phyloP scores from a whole-genome alignment of 192 early-diverging fungal genomes.

The Backusella parvicylindrica region DNA sequence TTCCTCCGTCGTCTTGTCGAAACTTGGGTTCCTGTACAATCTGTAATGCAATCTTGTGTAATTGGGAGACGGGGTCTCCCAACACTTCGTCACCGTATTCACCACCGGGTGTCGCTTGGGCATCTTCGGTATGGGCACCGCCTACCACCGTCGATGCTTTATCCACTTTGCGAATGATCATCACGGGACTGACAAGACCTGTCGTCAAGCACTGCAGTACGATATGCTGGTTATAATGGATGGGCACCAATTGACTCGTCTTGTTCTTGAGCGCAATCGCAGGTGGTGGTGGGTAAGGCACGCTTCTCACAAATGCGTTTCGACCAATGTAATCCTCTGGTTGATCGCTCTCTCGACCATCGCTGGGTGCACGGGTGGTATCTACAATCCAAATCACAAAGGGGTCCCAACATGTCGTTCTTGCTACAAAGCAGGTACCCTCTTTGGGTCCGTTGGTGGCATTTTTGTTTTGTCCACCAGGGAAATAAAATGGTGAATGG shows the following conservation, averaged over 20 bases:
- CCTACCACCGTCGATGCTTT: slow-evolving; percentile 76
- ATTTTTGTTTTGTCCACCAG: slow-evolving; percentile 20
- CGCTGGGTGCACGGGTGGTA: slow-evolving; percentile 50
- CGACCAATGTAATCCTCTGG: slow-evolving; percentile 51
- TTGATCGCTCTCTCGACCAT: slow-evolving; percentile 35
- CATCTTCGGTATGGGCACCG: slow-evolving; percentile 40
- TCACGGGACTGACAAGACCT: slow-evolving; percentile 74
- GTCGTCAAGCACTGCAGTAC: slow-evolving; percentile 85
- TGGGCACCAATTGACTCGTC: slow-evolving; percentile 58
- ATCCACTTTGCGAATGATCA: slow-evolving; percentile 85
- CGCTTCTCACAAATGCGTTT: slow-evolving; percentile 34
- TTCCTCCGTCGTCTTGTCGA: not conserved
- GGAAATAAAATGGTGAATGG: slow-evolving; percentile 24
- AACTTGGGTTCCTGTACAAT: slow-evolving; percentile 50
- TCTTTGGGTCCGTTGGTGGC: slow-evolving; percentile 11
- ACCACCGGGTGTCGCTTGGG: slow-evolving; percentile 19
- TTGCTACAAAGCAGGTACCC: slow-evolving; percentile 70
- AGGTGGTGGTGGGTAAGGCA: slow-evolving; percentile 66
- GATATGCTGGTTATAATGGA: slow-evolving; percentile 85
- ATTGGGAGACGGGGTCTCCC: slow-evolving; percentile 83
- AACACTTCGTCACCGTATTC: slow-evolving; percentile 51
- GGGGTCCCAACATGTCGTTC: slow-evolving; percentile 79
- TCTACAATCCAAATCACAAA: slow-evolving; percentile 87
- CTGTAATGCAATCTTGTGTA: slow-evolving; percentile 91
- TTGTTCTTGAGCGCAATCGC: slow-evolving; percentile 69